These are phyloP conservation scores for Komagataella populi DNA, from an alignment of 805 yeast species.

Conservation along the genomic window DNA sequence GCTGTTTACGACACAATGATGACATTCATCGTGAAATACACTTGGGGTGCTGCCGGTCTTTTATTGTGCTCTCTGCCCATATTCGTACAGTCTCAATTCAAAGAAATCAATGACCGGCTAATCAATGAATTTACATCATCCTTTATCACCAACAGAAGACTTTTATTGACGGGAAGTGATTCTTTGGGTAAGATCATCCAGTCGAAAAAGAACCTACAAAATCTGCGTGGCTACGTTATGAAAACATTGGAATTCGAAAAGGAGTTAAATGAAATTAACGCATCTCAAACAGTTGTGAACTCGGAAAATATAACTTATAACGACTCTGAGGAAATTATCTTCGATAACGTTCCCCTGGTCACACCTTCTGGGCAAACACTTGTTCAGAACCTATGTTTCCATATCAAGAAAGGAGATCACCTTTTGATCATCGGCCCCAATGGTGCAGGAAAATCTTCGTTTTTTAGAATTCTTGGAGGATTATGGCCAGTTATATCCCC, in stretches of 20 bases:
- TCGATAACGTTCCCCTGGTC: conserved; percentile 63
- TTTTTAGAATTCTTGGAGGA: conserved; percentile 84
- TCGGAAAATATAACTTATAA: conserved; percentile 20
- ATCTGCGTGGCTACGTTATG: conserved; percentile 68
- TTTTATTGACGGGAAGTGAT: conserved; percentile 72
- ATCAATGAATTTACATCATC: conserved; percentile 36
- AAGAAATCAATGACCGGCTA: conserved; percentile 25
- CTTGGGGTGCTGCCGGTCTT: conserved; percentile 94
- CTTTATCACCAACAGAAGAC: conserved; percentile 81
- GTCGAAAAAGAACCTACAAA: conserved; percentile 73
- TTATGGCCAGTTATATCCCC: conserved; percentile 69
- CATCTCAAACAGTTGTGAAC: conserved; percentile 10
- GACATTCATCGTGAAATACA: conserved; percentile 78
- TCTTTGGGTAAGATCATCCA: conserved; percentile 80
- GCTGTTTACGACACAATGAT: conserved; percentile 77
- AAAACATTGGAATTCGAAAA: conserved; percentile 62
- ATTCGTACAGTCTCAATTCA: conserved; percentile 26
- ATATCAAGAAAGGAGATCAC: conserved; percentile 71
- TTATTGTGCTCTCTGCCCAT: conserved; percentile 82
- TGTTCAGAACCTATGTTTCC: conserved; percentile 52
- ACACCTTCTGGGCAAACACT: conserved; percentile 77
- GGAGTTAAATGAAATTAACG: conserved; percentile 37
- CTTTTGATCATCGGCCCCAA: conserved; percentile 88
- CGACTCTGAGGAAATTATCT: conserved; percentile 47
- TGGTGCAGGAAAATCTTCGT: conserved; percentile 91